Percentiles rank a stretch among this genome's conserved stretches.
These are phyloP conservation scores for Cytospora paraplurivora DNA, from an alignment of 2,329 filamentous ascomycete species.

Conservation along the genomic window DNA sequence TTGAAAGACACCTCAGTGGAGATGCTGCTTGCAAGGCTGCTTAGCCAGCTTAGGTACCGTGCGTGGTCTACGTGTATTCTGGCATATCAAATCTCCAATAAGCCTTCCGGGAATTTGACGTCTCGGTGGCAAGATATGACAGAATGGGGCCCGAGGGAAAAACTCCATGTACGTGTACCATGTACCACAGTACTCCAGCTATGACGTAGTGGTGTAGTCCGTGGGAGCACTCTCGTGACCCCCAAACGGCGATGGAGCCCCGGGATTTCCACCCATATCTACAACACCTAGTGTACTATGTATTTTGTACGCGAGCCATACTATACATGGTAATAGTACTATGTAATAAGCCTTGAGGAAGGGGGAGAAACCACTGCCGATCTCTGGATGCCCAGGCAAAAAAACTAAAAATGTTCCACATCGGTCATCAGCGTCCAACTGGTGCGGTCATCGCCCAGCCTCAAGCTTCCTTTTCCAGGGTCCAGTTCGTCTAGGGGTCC, in stretches of 20 bases:
- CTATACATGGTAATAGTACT: no score
- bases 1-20: no score
- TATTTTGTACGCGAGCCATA: no score
- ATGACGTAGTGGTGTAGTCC: neutral
- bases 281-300: no score
- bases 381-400: neutral
- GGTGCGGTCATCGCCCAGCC: neutral
- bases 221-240: neutral
- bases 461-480: neutral
- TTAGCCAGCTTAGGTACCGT: neutral
- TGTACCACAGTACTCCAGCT: neutral
- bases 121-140: neutral
- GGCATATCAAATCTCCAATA: neutral
- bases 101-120: neutral
- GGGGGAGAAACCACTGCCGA: neutral
- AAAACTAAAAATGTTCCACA: neutral
- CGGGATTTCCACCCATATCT: neutral
- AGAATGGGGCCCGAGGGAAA: neutral
- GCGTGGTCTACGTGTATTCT: no score
- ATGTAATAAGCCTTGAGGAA: neutral
- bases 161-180: neutral
- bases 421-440: neutral
- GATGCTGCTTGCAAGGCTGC: no score
- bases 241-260: neutral
- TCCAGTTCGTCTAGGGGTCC: neutral